Evolutionary conservation across 495 filamentous ascomycete species (phyloP).

Genomic region (Coniosporium apollinis): DNA sequence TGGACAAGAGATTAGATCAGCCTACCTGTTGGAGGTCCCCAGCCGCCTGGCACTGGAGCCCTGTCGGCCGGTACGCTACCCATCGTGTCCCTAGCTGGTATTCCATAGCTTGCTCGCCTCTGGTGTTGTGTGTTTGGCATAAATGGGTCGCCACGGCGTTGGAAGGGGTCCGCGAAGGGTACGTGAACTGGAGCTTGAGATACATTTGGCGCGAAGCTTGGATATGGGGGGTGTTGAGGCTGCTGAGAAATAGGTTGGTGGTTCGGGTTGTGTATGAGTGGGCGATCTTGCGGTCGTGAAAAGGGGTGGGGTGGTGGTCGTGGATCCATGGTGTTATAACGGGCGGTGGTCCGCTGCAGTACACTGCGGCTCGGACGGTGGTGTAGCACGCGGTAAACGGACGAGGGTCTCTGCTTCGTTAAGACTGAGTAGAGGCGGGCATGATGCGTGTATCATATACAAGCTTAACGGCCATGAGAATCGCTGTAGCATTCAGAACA

Average conservation of each 20-base stretch:
- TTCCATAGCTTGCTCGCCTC: slow-evolving; percentile 18
- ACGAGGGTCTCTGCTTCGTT: too few relatives aligned
- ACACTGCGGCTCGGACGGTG: too few relatives aligned
- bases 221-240: slow-evolving; percentile 9
- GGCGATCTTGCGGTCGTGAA: slow-evolving; percentile 17
- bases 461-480: too few relatives aligned
- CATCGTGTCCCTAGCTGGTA: slow-evolving; percentile 3
- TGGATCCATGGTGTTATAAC: slow-evolving; percentile 16
- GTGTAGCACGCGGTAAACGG: too few relatives aligned
- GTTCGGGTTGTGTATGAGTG: slow-evolving; percentile 18
- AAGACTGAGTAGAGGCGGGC: too few relatives aligned
- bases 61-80: not conserved
- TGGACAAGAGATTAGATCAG: not conserved
- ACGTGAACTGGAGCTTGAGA: slow-evolving; percentile 22
- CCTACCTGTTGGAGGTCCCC: slow-evolving; percentile 1
- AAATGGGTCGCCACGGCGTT: slow-evolving; percentile 21
- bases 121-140: slow-evolving; percentile 11
- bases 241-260: slow-evolving; percentile 14
- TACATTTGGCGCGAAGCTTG: slow-evolving; percentile 10
- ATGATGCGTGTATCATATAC: too few relatives aligned
- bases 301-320: slow-evolving; percentile 15
- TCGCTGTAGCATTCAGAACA: too few relatives aligned
- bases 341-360: too few relatives aligned
- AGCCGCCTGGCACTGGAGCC: too few relatives aligned
- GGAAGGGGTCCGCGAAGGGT: slow-evolving; percentile 24